phyloP scores from a whole-genome alignment of 2,329 filamentous ascomycete genomes.

The Venturia oleaginea region DNA sequence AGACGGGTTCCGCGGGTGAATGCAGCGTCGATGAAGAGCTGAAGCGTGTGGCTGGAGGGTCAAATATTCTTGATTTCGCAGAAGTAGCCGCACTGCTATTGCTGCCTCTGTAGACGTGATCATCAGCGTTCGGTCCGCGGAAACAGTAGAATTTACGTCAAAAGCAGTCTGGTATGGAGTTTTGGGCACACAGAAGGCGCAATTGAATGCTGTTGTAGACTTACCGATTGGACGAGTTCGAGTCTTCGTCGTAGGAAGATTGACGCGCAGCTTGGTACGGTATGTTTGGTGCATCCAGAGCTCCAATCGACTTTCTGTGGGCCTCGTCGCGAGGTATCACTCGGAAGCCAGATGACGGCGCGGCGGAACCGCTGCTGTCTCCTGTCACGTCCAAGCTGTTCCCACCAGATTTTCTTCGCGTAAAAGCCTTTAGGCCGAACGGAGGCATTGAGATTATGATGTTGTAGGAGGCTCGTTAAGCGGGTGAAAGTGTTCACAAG shows the following conservation, averaged over 20 bases:
- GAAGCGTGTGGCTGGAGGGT: slow-evolving; percentile 20
- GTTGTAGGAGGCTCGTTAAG: neutral
- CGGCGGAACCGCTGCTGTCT: neutral
- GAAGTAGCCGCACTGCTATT: slow-evolving; percentile 37
- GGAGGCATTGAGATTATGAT: slow-evolving; percentile 4
- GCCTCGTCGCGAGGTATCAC: slow-evolving; percentile 13
- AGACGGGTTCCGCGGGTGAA: slow-evolving; percentile 39
- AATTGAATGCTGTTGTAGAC: neutral
- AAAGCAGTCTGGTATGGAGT: neutral
- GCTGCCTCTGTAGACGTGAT: slow-evolving; percentile 31
- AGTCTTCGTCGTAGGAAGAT: slow-evolving; percentile 10
- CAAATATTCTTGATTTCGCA: slow-evolving; percentile 26
- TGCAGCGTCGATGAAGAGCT: slow-evolving; percentile 48
- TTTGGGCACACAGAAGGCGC: neutral
- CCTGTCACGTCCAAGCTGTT: slow-evolving; percentile 12
- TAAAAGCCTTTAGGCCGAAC: slow-evolving; percentile 1
- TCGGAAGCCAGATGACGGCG: slow-evolving; percentile 9
- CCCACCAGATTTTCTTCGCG: slow-evolving; percentile 9
- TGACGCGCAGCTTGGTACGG: slow-evolving; percentile 7
- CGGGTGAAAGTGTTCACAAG: neutral
- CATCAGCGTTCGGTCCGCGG: neutral
- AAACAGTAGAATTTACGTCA: neutral
- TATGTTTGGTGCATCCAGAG: neutral
- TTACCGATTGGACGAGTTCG: slow-evolving; percentile 10
- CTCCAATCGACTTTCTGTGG: slow-evolving; percentile 4